These are phyloP conservation scores for Cichorium intybus DNA, from an alignment of 140 eudicot species.

Conservation along the genomic window DNA sequence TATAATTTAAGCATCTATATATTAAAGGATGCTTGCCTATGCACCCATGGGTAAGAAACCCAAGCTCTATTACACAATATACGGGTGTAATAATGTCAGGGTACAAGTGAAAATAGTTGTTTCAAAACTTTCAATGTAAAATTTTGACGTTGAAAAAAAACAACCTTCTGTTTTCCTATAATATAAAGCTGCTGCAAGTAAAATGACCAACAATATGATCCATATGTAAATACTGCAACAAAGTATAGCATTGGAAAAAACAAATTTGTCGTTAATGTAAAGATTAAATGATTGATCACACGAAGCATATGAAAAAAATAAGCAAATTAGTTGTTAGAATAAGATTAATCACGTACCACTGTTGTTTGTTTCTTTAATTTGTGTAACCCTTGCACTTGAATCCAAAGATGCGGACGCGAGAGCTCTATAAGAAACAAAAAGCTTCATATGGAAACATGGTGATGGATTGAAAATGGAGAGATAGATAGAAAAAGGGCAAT, in stretches of 20 bases:
- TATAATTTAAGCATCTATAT: slow-evolving; percentile 13
- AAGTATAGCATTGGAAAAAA: neutral
- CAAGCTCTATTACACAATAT: neutral
- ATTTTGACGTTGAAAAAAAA: slow-evolving; percentile 4
- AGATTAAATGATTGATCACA: neutral
- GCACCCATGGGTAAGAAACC: too few species aligned
- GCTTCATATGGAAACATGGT: neutral
- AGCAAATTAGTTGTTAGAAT: too few species aligned
- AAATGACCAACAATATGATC: slow-evolving; percentile 44
- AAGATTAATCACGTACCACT: slow-evolving; percentile 38
- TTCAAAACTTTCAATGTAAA: neutral
- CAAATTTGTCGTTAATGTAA: slow-evolving; percentile 3
- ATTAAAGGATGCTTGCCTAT: slow-evolving; percentile 3
- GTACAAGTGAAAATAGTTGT: slow-evolving; percentile 5
- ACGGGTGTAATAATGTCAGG: too few species aligned
- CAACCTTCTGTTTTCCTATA: slow-evolving; percentile 43
- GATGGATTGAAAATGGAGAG: neutral
- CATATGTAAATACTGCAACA: slow-evolving; percentile 56
- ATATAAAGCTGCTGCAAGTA: slow-evolving; percentile 54
- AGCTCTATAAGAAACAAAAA: slow-evolving; percentile 47
- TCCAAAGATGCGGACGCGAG: slow-evolving; percentile 76
- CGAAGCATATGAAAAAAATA: neutral
- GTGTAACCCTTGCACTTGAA: slow-evolving; percentile 88
- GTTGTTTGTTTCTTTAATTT: slow-evolving; percentile 48
- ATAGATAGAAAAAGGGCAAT: neutral